Percentiles rank a stretch among this genome's conserved stretches.
phyloP scores from a whole-genome alignment of 2,329 filamentous ascomycete genomes.

The Graphium sp. region DNA sequence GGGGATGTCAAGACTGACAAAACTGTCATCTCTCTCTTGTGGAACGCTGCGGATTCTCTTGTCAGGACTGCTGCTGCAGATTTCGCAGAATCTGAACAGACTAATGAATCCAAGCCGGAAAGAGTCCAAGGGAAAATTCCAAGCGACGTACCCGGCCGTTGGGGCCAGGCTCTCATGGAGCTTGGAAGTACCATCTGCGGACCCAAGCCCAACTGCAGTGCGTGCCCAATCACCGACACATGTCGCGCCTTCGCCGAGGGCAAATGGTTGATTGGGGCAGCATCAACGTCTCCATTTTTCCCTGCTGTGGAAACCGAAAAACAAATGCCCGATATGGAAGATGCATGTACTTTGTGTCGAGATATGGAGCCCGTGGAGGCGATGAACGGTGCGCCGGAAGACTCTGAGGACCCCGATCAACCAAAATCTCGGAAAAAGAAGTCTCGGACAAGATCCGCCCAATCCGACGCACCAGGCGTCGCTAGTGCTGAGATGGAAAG shows the following conservation, averaged over 20 bases:
- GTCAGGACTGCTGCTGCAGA: constrained; percentile 32
- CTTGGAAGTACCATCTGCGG: constrained; percentile 45
- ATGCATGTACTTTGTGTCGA: constrained; percentile 30
- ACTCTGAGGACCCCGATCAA: too few species aligned
- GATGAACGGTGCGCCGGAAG: too few species aligned
- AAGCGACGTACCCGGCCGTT: constrained; percentile 38
- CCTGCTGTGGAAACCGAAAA: constrained; percentile 10
- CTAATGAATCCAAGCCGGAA: constrained; percentile 6
- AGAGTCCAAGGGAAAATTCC: constrained; percentile 11
- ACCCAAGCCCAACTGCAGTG: constrained; percentile 37
- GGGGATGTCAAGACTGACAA: constrained; percentile 41
- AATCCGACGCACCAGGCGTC: too few species aligned
- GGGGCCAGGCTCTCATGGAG: constrained; percentile 52
- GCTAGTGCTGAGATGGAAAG: constrained; percentile 15
- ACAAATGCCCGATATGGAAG: constrained; percentile 26
- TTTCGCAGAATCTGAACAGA: constrained; percentile 7
- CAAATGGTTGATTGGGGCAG: too few species aligned
- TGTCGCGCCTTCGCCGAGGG: constrained; percentile 36
- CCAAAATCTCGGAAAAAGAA: too few species aligned
- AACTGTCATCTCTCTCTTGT: constrained; percentile 31
- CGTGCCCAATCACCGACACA: constrained; percentile 30
- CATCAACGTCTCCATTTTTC: too few species aligned
- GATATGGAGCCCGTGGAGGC: constrained; percentile 24
- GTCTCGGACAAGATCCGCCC: too few species aligned
- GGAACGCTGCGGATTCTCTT: constrained; percentile 39